A percentile compares a stretch with the other conserved stretches of the same genome.
Evolutionary conservation across 495 filamentous ascomycete genomes (phyloP).

Genomic region (Podospora didyma): DNA sequence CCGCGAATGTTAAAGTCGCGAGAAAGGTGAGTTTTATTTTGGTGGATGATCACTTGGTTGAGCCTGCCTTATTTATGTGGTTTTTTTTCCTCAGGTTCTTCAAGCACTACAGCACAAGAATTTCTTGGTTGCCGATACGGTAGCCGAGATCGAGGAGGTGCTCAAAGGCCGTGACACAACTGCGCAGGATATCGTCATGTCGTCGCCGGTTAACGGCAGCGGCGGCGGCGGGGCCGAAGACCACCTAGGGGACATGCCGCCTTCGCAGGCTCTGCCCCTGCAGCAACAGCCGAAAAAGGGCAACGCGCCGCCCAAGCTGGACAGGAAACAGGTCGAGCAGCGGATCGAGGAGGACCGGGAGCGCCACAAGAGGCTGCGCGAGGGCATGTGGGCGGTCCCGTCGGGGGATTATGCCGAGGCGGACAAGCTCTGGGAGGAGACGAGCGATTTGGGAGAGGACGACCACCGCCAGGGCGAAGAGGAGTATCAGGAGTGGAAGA

Average conservation of each 20-base stretch:
- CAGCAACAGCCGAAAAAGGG: constrained; percentile 25
- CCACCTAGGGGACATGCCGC: constrained; percentile 21
- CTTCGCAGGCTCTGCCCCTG: constrained; percentile 26
- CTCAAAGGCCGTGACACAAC: constrained; percentile 67
- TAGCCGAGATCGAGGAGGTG: constrained; percentile 73
- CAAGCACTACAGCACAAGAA: constrained; percentile 61
- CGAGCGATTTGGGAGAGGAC: constrained; percentile 78
- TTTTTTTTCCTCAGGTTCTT: constrained; percentile 50
- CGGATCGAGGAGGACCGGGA: constrained; percentile 96
- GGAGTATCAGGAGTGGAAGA: constrained; percentile 58
- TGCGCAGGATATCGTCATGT: constrained; percentile 31
- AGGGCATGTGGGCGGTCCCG: constrained; percentile 84
- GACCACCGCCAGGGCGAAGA: constrained; percentile 70
- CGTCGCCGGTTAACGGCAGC: constrained; percentile 30
- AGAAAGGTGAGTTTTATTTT: constrained; percentile 54
- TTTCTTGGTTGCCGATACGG: constrained; percentile 63
- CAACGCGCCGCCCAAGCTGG: constrained; percentile 41
- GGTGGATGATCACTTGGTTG: no score
- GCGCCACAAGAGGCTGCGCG: constrained; percentile 82
- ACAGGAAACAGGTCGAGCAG: constrained; percentile 88
- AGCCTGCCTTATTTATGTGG: no score
- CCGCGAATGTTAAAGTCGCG: constrained; percentile 91
- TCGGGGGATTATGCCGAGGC: constrained; percentile 64
- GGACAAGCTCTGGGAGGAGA: constrained; percentile 65
- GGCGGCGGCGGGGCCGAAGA: constrained; percentile 22